Evolutionary conservation across 768 basidiomycete species (phyloP), one percentile per base, ranked within the genome.

Genomic region (Trametes gibbosa): DNA sequence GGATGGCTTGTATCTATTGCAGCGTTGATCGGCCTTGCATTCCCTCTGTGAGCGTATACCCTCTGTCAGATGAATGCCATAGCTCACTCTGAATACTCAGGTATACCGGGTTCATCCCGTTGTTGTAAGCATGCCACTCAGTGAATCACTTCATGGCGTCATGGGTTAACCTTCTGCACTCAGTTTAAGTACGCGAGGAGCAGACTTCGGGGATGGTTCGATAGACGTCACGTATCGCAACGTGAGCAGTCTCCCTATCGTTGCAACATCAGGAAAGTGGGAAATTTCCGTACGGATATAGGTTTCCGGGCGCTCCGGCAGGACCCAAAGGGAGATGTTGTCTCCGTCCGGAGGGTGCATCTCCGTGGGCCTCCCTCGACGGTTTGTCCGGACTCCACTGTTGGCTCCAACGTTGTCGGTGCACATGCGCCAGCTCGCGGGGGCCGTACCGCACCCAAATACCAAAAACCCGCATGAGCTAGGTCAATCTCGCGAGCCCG

Each of bases 11-110:
- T 10, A 32, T 5, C 10, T 32, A 10, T 32, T 43, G 10, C 62
- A 89, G 88, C 83, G 1, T 75, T 91, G 42, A 91, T 92, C 58
- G 90, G 89, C 7, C 78, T 91, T 14, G 89, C 89, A 2, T 90
- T 86, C 63, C 87, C 89, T 16, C 71, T 91, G 75, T 85, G 62
- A 70, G 78, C 69, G 12, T 47, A 66, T 17, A 52, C 8, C 19
- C n/a, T 52, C 23, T 3, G 21, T 19, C 41, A 16, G 24, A 23
- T 4, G 16, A 14, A 35, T 34, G 25, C n/a, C 10, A 53, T n/a
- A 3, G 35, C 56, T 24, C 42, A 41, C n/a, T 3, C 10, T 3
- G 40, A 19, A 42, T 14, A 32, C 29, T 10, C 47, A 79, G 79
- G 37, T 80, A 83, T 63, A 80, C 83, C 68, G 76, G 74, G 52